Evolutionary conservation across 768 basidiomycete species (phyloP), one percentile per base, ranked within the genome.

Genomic region (Lactarius sp.): DNA sequence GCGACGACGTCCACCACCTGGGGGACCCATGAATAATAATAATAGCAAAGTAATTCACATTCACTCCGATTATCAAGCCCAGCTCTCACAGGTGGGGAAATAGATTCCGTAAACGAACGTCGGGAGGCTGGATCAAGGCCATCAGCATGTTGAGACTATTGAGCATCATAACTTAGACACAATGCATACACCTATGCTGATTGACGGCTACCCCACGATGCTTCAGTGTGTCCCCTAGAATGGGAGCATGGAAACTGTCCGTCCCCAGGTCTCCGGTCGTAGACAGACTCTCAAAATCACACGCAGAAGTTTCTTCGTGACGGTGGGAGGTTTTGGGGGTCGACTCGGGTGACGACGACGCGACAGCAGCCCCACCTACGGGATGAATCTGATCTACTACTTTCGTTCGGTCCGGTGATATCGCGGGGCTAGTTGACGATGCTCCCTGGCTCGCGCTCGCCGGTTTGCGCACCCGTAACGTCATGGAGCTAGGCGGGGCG

Each of bases 401-500:
- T 27, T 27, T 27, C 27, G 2, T 3, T 63, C 34, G 42, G 46
- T 56, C 42, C 50, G 22, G 33, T 10, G 64, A 62, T 33, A 42
- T 33, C 16, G 37, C 2, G 10, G 50, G 50, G 42, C 27, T 52
- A 31, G 52, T 56, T 9, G 42, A n/a, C 39, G 44, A n/a, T 37
- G 37, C 16, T 36, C 46, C 56, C 20, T 51, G 52, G 44, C 39
- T 31, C 13, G 50, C 55, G 27, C 27, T 27, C 27, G 27, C 27
- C 34, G 34, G 39, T 42, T 60, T 68, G 52, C 67, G 61, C 10
- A 49, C 27, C 12, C 67, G 65, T 34, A 68, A 36, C 22, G 65
- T 63, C 65, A 58, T 59, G 10, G 61, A 55, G 16, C 65, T 66
- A 27, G 65, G 61, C 20, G 67, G 58, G 16, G 60, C 14, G 34